These are phyloP conservation scores for Tricholoma flavovirens DNA, from an alignment of 768 basidiomycete genomes.

Conservation along the genomic window DNA sequence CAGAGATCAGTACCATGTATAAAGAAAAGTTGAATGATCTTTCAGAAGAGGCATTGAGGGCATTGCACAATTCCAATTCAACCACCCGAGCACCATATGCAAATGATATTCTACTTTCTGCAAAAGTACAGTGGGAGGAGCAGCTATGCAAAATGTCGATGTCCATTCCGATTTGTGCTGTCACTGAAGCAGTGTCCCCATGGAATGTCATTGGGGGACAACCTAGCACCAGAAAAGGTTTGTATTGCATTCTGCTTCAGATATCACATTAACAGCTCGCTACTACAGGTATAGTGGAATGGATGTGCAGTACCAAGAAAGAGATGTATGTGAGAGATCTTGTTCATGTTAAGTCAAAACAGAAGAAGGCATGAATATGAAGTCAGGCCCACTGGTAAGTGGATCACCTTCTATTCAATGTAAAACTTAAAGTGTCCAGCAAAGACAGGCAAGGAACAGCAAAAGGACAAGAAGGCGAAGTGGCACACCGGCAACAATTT, in stretches of 20 bases:
- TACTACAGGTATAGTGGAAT: background rate
- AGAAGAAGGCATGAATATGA: background rate
- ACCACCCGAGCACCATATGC: background rate
- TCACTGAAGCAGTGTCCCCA: background rate
- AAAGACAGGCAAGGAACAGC: background rate
- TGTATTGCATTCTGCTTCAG: background rate
- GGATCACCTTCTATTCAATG: background rate
- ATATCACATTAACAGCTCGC: background rate
- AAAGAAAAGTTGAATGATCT: background rate
- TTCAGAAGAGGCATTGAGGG: background rate
- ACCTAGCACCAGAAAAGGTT: background rate
- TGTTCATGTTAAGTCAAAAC: background rate
- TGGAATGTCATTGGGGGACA: background rate
- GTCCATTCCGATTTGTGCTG: background rate
- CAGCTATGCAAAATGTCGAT: background rate
- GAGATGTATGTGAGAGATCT: background rate
- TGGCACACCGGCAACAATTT: background rate
- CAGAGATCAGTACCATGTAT: background rate
- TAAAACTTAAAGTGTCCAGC: background rate
- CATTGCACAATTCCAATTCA: background rate
- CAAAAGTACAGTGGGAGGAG: background rate
- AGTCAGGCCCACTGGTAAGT: background rate
- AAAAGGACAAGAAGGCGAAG: background rate
- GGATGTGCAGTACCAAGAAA: background rate
- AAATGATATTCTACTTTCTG: background rate